These are phyloP conservation scores for Mycena filopes DNA, from an alignment of 768 basidiomycete genomes.

Conservation along the genomic window DNA sequence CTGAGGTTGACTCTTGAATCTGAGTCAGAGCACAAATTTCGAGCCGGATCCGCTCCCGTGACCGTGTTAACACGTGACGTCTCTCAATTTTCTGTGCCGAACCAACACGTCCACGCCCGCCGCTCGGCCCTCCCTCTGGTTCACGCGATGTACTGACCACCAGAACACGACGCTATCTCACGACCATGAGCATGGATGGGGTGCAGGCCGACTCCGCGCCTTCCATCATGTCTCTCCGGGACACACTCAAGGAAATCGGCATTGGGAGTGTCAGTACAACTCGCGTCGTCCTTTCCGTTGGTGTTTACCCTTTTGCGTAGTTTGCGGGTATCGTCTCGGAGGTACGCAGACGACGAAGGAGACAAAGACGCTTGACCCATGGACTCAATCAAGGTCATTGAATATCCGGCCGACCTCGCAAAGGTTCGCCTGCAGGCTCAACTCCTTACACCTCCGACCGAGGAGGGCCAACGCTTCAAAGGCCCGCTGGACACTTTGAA, in stretches of 20 bases:
- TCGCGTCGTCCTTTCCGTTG: neutral
- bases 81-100: slow-evolving; percentile 21
- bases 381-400: slow-evolving; percentile 60
- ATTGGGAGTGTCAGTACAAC: slow-evolving; percentile 64
- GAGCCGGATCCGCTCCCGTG: neutral
- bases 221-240: slow-evolving; percentile 35
- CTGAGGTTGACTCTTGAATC: too few relatives aligned
- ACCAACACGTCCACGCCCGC: slow-evolving; percentile 19
- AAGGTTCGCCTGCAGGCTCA: slow-evolving; percentile 96
- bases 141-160: slow-evolving; percentile 11
- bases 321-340: slow-evolving; percentile 86
- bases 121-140: neutral
- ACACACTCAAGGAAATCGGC: slow-evolving; percentile 58
- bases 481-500: slow-evolving; percentile 90
- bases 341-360: neutral
- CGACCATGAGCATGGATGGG: slow-evolving; percentile 35
- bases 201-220: slow-evolving; percentile 27
- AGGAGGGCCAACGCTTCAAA: slow-evolving; percentile 64
- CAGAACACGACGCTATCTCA: neutral
- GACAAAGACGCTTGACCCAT: slow-evolving; percentile 44
- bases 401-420: slow-evolving; percentile 95
- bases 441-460: slow-evolving; percentile 72
- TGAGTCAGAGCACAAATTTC: too few relatives aligned
- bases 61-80: slow-evolving; percentile 9
- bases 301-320: slow-evolving; percentile 50